These are phyloP conservation scores for Pleurotus ostreatus DNA, from an alignment of 768 basidiomycete genomes.

Conservation along the genomic window DNA sequence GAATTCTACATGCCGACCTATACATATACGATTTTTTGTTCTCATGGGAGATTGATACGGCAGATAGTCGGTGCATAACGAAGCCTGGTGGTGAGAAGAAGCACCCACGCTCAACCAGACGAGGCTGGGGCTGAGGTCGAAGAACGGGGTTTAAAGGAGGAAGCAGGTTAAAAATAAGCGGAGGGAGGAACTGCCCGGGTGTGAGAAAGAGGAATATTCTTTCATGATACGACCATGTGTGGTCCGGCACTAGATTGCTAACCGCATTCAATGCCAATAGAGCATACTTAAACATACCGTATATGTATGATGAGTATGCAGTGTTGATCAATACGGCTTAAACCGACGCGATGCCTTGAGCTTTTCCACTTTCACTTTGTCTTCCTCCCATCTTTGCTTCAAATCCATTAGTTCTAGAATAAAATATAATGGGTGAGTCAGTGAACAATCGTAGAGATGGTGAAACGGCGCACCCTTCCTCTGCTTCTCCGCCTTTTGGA, in stretches of 20 bases:
- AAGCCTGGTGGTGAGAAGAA: not conserved
- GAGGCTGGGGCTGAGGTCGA: not conserved
- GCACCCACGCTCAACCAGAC: not conserved
- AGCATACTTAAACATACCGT: no score
- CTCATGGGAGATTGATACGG: not conserved
- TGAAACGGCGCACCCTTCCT: conserved; percentile 55
- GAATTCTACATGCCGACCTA: no score
- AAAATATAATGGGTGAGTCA: conserved; percentile 7
- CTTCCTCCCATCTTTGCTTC: conserved; percentile 82
- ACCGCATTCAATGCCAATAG: no score
- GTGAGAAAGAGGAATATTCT: no score
- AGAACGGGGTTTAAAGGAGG: no score
- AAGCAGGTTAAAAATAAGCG: no score
- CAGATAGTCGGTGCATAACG: conserved; percentile 1
- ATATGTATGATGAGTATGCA: not conserved
- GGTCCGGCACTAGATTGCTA: no score
- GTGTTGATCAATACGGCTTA: conserved; percentile 67
- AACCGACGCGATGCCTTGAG: conserved; percentile 77
- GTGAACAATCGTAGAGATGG: not conserved
- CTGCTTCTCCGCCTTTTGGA: conserved; percentile 89
- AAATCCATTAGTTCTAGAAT: conserved; percentile 61
- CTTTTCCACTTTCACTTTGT: conserved; percentile 81
- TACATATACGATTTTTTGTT: not conserved
- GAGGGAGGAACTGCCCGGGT: no score
- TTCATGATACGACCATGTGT: no score